Evolutionary conservation across 148 eudicot genomes (phyloP), one percentile per base, ranked within the genome.

Genomic region (Euryodendron excelsum): DNA sequence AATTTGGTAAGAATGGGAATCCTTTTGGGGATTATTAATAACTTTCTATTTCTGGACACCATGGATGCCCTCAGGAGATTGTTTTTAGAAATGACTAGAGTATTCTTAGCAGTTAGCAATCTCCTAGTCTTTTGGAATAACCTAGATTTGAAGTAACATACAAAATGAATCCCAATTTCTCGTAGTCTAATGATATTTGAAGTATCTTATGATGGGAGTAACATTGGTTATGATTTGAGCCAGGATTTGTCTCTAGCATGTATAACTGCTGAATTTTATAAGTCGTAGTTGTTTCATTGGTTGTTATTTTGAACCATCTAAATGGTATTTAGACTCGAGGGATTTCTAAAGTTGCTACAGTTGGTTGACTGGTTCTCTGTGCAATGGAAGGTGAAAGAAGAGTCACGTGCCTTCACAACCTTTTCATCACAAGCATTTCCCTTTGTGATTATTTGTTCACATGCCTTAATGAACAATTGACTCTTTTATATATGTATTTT

Each of bases 1-100:
- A 80, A 85, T 50, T 81, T 96, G 98, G 99, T 93, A 90, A 81
- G 87, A 21, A 62, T 58, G 31, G 28, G n/a, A 72, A 27, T 25
- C 2, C 33, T 36, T 18, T 56, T 47, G 58, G 11, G 34, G 9
- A 8, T 37, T 52, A 12, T 21, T 1, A 48, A 52, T 4, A 0
- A 48, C 37, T 37, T 52, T 77, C 36, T 67, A 36, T 4, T 50
- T 31, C 63, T 15, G 36, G 13, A 50, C 33, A 20, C 48, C 47
- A 47, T 37, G 36, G 33, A 67, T 76, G 20, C n/a, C 3, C 45
- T 76, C 25, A 31, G 44, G 50, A 28, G 37, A 8, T 18, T 37
- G 3, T 44, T 33, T 44, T 31, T 21, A 44, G 4, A 70, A 17
- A 70, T 47, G 0, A 15, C 13, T 45, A 5, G 34, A 69, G 20